Evolutionary conservation across 1,284 basidiomycete species (phyloP), one percentile per base, ranked within the genome.

Genomic region (Cystobasidiaceae sp.): DNA sequence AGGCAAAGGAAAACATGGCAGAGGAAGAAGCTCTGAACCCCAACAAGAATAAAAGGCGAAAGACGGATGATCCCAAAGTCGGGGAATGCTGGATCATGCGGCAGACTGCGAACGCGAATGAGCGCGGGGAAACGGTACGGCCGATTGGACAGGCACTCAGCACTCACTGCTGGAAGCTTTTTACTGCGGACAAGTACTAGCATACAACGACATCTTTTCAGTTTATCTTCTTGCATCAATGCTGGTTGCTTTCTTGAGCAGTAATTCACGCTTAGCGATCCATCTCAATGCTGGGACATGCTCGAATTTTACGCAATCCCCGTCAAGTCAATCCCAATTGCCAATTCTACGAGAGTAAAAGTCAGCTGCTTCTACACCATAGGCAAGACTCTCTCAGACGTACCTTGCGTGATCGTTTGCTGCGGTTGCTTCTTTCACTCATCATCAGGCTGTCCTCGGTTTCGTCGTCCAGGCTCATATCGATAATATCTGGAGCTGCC

Each of bases 71-170:
- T n/a, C 37, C 39, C 3, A 48, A 39, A 19, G 25, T 54, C 30
- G 61, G 61, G 37, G 61, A 64, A 7, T 56, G 51, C 37, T 64
- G 61, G 61, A 56, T 64, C 30, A 64, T 64, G 61, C 61, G 61
- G 32, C 25, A 46, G 11, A 64, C 61, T 0, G 25, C 39, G n/a
- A 30, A 28, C 15, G 50, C 55, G 44, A 43, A 52, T 21, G 51
- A 37, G 1, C 45, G 39, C n/a, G 52, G 43, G 27, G 33, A 44
- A 19, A 49, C 52, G 8, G 50, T 64, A 5, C 32, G 61, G 25
- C 51, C 61, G 15, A 56, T 64, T 15, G 61, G 61, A 23, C 61
- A 64, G 45, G 52, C 50, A 21, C 52, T 64, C 7, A 64, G 61
- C 33, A 56, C 61, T 5, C 30, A 54, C 23, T 64, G 61, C 52